phyloP scores from a whole-genome alignment of 352 stramenopile genomes.

The Phytophthora citrophthora region DNA sequence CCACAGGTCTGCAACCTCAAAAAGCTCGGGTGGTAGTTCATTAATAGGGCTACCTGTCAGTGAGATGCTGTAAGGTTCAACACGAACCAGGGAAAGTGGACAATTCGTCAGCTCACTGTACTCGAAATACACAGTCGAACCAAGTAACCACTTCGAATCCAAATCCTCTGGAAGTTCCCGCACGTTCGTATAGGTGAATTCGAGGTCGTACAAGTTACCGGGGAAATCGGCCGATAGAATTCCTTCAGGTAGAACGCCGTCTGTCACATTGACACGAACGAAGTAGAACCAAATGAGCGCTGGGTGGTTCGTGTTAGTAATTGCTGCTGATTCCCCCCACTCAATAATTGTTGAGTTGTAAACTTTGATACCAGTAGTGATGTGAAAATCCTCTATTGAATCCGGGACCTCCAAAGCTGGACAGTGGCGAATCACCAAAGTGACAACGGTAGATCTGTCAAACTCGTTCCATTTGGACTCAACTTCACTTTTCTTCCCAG shows the following conservation, averaged over 20 bases:
- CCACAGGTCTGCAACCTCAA: constrained; percentile 23
- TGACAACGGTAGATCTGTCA: constrained; percentile 26
- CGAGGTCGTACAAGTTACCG: constrained; percentile 31
- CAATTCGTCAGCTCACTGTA: constrained; percentile 21
- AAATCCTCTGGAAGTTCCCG: constrained; percentile 45
- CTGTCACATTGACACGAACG: constrained; percentile 24
- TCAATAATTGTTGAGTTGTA: constrained; percentile 44
- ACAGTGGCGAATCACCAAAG: constrained; percentile 38
- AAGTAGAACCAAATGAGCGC: constrained; percentile 24
- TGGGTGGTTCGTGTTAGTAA: constrained; percentile 35
- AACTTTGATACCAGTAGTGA: constrained; percentile 29
- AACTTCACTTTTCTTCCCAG: constrained; percentile 10
- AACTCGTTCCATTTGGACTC: constrained; percentile 19
- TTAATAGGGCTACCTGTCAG: constrained; percentile 28
- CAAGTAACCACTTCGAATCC: constrained; percentile 40
- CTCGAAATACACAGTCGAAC: constrained; percentile 30
- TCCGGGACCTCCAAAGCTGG: constrained; percentile 23
- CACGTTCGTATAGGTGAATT: constrained; percentile 43
- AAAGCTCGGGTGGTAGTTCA: constrained; percentile 19
- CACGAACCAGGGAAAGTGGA: constrained; percentile 8
- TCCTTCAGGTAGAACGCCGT: constrained; percentile 13
- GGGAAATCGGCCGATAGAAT: constrained; percentile 15
- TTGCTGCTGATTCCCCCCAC: constrained; percentile 29
- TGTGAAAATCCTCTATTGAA: constrained; percentile 25
- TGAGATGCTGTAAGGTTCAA: constrained; percentile 23